Percentiles rank a stretch among this genome's conserved stretches.
phyloP scores from a whole-genome alignment of 192 early-diverging fungal species.

The Podila horticola region DNA sequence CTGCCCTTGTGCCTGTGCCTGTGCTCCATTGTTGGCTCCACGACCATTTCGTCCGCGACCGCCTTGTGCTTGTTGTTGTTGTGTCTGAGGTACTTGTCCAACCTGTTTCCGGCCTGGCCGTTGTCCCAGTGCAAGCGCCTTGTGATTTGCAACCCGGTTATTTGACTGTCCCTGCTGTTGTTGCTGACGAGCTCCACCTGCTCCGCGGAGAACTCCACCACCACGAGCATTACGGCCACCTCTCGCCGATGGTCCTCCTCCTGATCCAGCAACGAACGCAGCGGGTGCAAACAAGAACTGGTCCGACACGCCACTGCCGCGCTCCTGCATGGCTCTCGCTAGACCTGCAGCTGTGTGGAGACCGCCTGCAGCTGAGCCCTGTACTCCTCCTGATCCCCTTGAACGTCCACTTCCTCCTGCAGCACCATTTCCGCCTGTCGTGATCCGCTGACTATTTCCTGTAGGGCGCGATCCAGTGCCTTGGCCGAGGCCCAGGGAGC shows the following conservation, averaged over 20 bases:
- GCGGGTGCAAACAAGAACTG: conserved; percentile 28
- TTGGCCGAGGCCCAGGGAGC: conserved; percentile 19
- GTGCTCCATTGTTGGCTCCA: not conserved
- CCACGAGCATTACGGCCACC: not conserved
- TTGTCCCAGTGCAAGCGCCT: conserved; percentile 26
- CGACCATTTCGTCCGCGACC: not conserved
- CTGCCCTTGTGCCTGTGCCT: conserved; percentile 1
- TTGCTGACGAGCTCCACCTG: conserved; percentile 3
- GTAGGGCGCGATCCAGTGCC: conserved; percentile 18
- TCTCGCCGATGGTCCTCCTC: not conserved
- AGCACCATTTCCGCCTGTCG: not conserved
- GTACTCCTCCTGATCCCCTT: not conserved
- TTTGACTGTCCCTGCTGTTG: not conserved
- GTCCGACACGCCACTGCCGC: conserved; percentile 36
- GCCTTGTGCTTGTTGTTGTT: conserved; percentile 1
- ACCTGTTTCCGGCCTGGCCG: conserved; percentile 21
- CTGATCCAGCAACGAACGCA: not conserved
- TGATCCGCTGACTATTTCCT: conserved; percentile 12
- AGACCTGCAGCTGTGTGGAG: conserved; percentile 34
- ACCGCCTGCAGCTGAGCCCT: not conserved
- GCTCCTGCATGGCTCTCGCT: conserved; percentile 50
- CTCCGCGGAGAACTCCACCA: not conserved
- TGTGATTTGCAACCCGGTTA: conserved; percentile 22
- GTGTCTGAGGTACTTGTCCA: not conserved
- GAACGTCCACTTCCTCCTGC: not conserved